A percentile compares a stretch with the other conserved stretches of the same genome.
phyloP scores from a whole-genome alignment of 331 rosid species.

The Rhamnella rubrinervis region DNA sequence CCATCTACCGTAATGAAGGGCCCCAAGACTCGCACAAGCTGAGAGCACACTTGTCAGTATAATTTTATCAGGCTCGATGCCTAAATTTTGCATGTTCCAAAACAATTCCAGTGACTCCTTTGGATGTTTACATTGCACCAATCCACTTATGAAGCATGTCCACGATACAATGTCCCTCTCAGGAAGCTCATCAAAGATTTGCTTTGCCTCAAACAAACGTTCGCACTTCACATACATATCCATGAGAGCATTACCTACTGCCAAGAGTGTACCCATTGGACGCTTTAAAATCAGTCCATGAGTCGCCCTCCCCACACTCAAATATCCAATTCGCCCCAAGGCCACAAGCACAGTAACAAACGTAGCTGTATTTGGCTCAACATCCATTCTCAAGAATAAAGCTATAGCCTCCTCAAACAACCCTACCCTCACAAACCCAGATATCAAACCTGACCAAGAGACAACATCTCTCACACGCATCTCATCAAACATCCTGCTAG shows the following conservation, averaged over 20 bases:
- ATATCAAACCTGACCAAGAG: slow-evolving; percentile 78
- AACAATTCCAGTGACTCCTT: slow-evolving; percentile 65
- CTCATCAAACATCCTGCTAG: slow-evolving; percentile 61
- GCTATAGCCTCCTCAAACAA: slow-evolving; percentile 50
- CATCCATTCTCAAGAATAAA: slow-evolving; percentile 67
- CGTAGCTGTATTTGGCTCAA: slow-evolving; percentile 47
- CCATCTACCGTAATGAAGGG: slow-evolving; percentile 70
- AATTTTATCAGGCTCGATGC: slow-evolving; percentile 57
- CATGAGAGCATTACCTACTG: slow-evolving; percentile 59
- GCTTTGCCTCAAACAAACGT: slow-evolving; percentile 52
- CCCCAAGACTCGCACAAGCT: slow-evolving; percentile 79
- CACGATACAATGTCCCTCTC: slow-evolving; percentile 70
- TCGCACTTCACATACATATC: slow-evolving; percentile 73
- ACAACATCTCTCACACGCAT: slow-evolving; percentile 81
- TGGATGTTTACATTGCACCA: slow-evolving; percentile 58
- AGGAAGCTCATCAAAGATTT: slow-evolving; percentile 52
- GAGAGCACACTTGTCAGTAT: slow-evolving; percentile 71
- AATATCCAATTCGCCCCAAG: slow-evolving; percentile 52
- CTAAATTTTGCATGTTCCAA: slow-evolving; percentile 44
- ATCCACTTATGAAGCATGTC: slow-evolving; percentile 73
- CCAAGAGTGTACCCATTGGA: slow-evolving; percentile 33
- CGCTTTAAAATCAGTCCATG: slow-evolving; percentile 60
- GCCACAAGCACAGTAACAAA: slow-evolving; percentile 62
- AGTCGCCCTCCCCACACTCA: slow-evolving; percentile 62
- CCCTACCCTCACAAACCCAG: slow-evolving; percentile 62